These are phyloP conservation scores for Termitomyces eurrhizus DNA, from an alignment of 768 basidiomycete genomes.

Conservation along the genomic window DNA sequence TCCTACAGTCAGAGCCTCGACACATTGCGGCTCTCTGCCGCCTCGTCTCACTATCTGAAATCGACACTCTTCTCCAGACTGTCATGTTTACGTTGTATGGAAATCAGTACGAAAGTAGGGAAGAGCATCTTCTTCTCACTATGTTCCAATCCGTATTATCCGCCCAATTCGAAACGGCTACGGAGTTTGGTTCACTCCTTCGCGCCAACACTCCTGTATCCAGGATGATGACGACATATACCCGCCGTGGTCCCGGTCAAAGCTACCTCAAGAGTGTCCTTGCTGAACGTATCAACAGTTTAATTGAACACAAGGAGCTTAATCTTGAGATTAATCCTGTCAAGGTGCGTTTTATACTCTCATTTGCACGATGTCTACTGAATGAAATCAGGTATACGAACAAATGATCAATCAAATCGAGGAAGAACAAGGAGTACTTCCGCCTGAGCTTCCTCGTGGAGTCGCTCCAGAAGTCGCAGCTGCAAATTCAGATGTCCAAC, in stretches of 20 bases:
- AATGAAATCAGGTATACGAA: constrained; percentile 78
- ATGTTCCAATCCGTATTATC: constrained; percentile 99
- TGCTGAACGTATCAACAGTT: constrained; percentile 95
- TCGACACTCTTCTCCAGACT: constrained; percentile 97
- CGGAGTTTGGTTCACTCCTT: constrained; percentile 97
- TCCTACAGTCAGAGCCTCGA: constrained; percentile 95
- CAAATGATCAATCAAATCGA: constrained; percentile 99
- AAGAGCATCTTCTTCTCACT: constrained; percentile 96
- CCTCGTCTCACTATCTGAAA: constrained; percentile 93
- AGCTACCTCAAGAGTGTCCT: constrained; percentile 97
- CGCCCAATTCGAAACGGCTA: constrained; percentile 98
- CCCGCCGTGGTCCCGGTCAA: constrained; percentile 96
- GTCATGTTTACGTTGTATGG: constrained; percentile 99
- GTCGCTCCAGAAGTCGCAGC: constrained; percentile 94
- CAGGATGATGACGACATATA: constrained; percentile 99
- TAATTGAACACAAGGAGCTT: constrained; percentile 99
- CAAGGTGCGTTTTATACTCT: constrained; percentile 55
- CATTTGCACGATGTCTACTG: background rate
- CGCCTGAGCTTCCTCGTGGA: constrained; percentile 86
- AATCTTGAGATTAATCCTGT: constrained; percentile 99
- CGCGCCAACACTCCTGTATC: constrained; percentile 99
- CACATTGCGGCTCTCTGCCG: constrained; percentile 96
- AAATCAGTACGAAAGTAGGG: constrained; percentile 97
- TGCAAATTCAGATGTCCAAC: constrained; percentile 93
- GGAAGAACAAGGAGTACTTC: constrained; percentile 91